These are phyloP conservation scores for Salix brachista DNA, from an alignment of 345 rosid species.

Conservation along the genomic window DNA sequence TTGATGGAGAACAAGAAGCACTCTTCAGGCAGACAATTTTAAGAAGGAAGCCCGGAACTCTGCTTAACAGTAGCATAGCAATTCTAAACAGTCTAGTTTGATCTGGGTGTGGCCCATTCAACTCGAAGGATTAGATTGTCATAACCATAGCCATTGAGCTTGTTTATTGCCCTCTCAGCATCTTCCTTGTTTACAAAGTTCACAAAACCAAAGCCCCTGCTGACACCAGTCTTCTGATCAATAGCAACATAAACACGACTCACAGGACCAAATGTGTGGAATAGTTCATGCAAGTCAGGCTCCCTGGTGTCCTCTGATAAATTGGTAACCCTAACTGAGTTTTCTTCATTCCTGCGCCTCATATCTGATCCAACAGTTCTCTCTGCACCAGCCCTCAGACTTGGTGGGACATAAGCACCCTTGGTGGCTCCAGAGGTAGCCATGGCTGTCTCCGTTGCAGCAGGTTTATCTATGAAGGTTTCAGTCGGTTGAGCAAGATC, in stretches of 20 bases:
- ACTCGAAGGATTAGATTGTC: slow-evolving; percentile 90
- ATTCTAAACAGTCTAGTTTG: slow-evolving; percentile 36
- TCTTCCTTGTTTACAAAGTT: slow-evolving; percentile 85
- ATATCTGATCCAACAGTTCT: slow-evolving; percentile 65
- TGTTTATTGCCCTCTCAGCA: slow-evolving; percentile 82
- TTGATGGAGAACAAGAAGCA: background rate
- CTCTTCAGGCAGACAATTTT: background rate
- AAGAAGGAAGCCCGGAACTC: background rate
- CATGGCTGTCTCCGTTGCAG: slow-evolving; percentile 40
- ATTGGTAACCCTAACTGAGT: slow-evolving; percentile 82
- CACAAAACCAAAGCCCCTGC: slow-evolving; percentile 90
- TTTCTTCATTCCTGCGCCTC: slow-evolving; percentile 89
- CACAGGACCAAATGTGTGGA: slow-evolving; percentile 78
- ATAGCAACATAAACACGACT: slow-evolving; percentile 81
- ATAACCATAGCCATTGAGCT: slow-evolving; percentile 86
- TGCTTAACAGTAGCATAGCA: background rate
- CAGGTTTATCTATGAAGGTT: slow-evolving; percentile 56
- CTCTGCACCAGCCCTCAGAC: slow-evolving; percentile 73
- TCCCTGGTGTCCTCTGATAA: slow-evolving; percentile 87
- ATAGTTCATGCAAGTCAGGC: slow-evolving; percentile 72
- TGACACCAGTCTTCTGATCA: slow-evolving; percentile 80
- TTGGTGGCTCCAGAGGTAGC: slow-evolving; percentile 44
- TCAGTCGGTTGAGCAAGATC: slow-evolving; percentile 65
- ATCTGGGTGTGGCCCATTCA: slow-evolving; percentile 89
- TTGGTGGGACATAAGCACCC: slow-evolving; percentile 70